A percentile compares a stretch with the other conserved stretches of the same genome.
Evolutionary conservation across 441 rosid genomes (phyloP).

Genomic region (Eruca vesicaria): DNA sequence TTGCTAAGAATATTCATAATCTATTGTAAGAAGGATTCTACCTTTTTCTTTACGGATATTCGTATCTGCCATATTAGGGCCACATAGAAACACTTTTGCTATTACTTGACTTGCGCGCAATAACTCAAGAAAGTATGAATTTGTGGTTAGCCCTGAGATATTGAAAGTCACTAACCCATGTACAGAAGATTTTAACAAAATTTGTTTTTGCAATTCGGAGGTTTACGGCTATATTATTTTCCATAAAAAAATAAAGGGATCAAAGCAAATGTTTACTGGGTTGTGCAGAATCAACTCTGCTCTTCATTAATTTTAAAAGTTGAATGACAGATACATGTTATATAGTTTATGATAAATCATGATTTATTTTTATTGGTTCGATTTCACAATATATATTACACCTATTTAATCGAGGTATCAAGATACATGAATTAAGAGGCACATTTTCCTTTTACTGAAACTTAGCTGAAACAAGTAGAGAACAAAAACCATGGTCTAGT

Average conservation of each 20-base stretch:
- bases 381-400: neutral
- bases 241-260: no score
- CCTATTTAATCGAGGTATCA: neutral
- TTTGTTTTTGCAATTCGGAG: no score
- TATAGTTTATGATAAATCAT: neutral
- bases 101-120: neutral
- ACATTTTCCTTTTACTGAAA: neutral
- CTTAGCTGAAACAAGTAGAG: neutral
- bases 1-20: neutral
- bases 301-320: no score
- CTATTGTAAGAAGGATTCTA: neutral
- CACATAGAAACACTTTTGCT: neutral
- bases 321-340: neutral
- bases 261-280: no score
- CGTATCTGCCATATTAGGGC: neutral
- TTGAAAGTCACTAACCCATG: no score
- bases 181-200: no score
- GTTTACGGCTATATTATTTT: no score
- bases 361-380: no score
- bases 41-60: slow-evolving; percentile 5
- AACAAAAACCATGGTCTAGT: neutral
- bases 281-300: no score
- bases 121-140: no score
- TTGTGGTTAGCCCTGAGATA: no score
- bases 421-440: neutral